These are phyloP conservation scores for Talaromyces piceae DNA, from an alignment of 2,329 filamentous ascomycete species.

Conservation along the genomic window DNA sequence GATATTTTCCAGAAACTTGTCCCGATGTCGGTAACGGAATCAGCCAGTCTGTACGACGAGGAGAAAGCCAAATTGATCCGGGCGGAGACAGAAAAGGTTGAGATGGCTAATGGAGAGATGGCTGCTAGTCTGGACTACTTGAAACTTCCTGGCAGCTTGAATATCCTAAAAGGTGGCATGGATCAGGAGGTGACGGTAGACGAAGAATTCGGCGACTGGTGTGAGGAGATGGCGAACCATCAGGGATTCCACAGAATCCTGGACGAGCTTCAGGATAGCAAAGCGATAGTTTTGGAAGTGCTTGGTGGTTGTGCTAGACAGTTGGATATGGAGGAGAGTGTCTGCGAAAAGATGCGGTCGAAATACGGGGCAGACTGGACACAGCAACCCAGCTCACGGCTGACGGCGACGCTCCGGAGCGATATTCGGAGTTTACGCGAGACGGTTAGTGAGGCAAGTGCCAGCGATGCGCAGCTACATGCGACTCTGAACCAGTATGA, in stretches of 20 bases:
- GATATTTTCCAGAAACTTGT: conserved; percentile 97
- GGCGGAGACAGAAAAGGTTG: conserved; percentile 87
- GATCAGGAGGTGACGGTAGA: conserved; percentile 84
- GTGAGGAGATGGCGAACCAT: conserved; percentile 81
- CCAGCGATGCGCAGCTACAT: conserved; percentile 77
- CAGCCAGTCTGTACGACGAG: conserved; percentile 93
- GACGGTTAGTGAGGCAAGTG: conserved; percentile 79
- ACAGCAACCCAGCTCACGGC: conserved; percentile 83
- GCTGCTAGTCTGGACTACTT: conserved; percentile 90
- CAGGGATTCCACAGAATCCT: conserved; percentile 72
- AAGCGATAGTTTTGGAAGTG: conserved; percentile 62
- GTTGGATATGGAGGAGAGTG: conserved; percentile 92
- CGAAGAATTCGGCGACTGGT: conserved; percentile 89
- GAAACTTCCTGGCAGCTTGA: conserved; percentile 78
- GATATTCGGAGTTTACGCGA: conserved; percentile 85
- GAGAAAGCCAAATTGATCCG: conserved; percentile 94
- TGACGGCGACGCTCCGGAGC: conserved; percentile 78
- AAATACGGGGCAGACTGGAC: conserved; percentile 97
- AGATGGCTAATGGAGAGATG: conserved; percentile 91
- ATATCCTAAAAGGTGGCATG: conserved; percentile 85
- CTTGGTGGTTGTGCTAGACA: conserved; percentile 79
- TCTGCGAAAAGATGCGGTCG: conserved; percentile 98
- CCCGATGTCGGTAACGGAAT: conserved; percentile 91
- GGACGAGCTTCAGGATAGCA: conserved; percentile 69
- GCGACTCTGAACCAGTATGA: conserved; percentile 80